phyloP scores from a whole-genome alignment of 345 rosid genomes.

The Rhodamnia argentea region DNA sequence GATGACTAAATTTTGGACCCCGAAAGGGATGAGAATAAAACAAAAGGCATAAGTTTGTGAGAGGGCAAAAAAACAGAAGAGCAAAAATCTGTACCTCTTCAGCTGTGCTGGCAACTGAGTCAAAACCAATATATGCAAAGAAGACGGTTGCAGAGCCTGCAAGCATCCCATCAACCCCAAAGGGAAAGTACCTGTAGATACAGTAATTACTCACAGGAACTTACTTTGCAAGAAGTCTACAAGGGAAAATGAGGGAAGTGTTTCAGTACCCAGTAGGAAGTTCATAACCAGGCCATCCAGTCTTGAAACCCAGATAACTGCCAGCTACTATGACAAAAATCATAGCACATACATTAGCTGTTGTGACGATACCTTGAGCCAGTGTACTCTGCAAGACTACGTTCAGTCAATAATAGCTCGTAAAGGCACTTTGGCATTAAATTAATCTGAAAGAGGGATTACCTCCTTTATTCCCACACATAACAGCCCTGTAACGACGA shows the following conservation, averaged over 20 bases:
- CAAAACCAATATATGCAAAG: slow-evolving; percentile 94
- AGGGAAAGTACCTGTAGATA: slow-evolving; percentile 62
- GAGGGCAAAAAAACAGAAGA: not conserved
- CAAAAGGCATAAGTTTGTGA: not conserved
- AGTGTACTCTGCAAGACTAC: slow-evolving; percentile 61
- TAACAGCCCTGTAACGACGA: slow-evolving; percentile 78
- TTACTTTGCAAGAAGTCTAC: not conserved
- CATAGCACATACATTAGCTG: slow-evolving; percentile 75
- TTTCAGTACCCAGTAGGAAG: slow-evolving; percentile 77
- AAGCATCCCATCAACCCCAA: slow-evolving; percentile 94
- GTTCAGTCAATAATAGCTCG: not conserved
- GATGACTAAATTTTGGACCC: not conserved
- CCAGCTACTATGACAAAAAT: slow-evolving; percentile 80
- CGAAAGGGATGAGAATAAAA: not conserved
- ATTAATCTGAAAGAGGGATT: not conserved
- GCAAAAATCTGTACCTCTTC: slow-evolving; percentile 61
- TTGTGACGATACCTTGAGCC: slow-evolving; percentile 74
- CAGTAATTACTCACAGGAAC: not conserved
- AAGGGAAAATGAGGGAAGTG: not conserved
- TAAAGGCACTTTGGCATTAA: not conserved
- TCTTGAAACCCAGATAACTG: slow-evolving; percentile 74
- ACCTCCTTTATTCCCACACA: slow-evolving; percentile 99
- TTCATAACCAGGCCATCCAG: slow-evolving; percentile 89
- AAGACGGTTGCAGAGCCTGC: slow-evolving; percentile 97
- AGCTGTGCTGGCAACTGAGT: slow-evolving; percentile 96